Evolutionary conservation across 768 basidiomycete species (phyloP).

Genomic region (Grammothele lineata): DNA sequence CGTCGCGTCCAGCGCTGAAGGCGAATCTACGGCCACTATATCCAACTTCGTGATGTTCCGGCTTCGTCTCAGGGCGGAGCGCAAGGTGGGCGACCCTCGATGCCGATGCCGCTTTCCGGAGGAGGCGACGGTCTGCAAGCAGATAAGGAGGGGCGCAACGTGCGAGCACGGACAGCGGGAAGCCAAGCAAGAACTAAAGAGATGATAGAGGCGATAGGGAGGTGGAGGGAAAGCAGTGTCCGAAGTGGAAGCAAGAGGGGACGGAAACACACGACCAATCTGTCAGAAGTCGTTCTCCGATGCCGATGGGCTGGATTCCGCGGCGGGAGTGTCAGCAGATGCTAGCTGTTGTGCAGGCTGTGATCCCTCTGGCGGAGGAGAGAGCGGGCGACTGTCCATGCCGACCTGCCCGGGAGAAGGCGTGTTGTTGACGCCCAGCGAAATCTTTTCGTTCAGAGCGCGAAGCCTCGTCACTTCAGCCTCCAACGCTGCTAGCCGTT

Average conservation of each 20-base stretch:
- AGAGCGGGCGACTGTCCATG: constrained; percentile 49
- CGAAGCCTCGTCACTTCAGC: constrained; percentile 68
- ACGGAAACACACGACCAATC: constrained; percentile 3
- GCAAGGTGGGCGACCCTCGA: not conserved
- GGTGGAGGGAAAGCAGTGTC: constrained; percentile 16
- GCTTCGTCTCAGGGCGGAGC: not conserved
- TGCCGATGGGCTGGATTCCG: constrained; percentile 47
- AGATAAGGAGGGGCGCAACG: constrained; percentile 35
- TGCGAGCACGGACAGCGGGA: constrained; percentile 25
- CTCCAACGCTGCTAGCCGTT: constrained; percentile 62
- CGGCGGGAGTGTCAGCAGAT: constrained; percentile 55
- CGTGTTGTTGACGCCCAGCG: constrained; percentile 55
- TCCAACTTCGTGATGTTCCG: not conserved
- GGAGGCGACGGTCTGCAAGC: constrained; percentile 12
- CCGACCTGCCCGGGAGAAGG: constrained; percentile 48
- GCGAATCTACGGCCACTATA: constrained; percentile 20
- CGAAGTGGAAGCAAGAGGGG: constrained; percentile 6
- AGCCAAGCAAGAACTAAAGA: constrained; percentile 19
- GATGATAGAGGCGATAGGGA: constrained; percentile 17
- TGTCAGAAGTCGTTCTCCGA: constrained; percentile 31
- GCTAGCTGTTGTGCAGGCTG: constrained; percentile 38
- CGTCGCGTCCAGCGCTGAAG: constrained; percentile 31
- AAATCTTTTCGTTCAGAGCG: constrained; percentile 79
- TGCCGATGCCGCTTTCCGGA: constrained; percentile 9
- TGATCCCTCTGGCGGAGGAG: constrained; percentile 58